A percentile compares a stretch with the other conserved stretches of the same genome.
phyloP scores from a whole-genome alignment of 2,329 filamentous ascomycete genomes.

The Phoma herbarum region DNA sequence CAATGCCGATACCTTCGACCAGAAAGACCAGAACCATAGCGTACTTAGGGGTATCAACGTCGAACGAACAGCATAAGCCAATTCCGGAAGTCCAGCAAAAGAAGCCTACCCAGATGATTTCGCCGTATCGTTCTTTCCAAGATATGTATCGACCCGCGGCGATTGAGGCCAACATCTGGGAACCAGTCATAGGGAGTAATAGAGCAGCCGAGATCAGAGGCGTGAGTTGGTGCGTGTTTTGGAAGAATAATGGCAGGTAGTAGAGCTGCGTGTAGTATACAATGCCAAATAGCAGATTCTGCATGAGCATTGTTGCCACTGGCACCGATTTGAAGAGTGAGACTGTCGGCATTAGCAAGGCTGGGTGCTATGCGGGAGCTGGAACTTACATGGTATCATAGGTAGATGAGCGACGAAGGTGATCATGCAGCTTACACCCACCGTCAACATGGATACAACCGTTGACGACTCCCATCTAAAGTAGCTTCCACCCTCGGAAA shows the following conservation, averaged over 20 bases:
- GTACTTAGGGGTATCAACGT: slow-evolving; percentile 38
- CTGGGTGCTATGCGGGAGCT: neutral
- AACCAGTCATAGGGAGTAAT: slow-evolving; percentile 53
- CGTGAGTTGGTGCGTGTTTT: slow-evolving; percentile 62
- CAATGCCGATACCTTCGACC: slow-evolving; percentile 57
- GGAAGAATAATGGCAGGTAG: slow-evolving; percentile 69
- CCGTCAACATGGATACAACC: neutral
- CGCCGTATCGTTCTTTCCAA: slow-evolving; percentile 62
- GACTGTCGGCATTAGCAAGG: slow-evolving; percentile 43
- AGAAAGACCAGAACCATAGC: slow-evolving; percentile 63
- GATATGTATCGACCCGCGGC: slow-evolving; percentile 67
- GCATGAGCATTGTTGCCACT: slow-evolving; percentile 63
- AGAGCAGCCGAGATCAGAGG: slow-evolving; percentile 61
- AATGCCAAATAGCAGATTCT: slow-evolving; percentile 68
- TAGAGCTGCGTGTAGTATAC: slow-evolving; percentile 68
- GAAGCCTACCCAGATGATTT: slow-evolving; percentile 55
- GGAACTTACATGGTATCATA: slow-evolving; percentile 59
- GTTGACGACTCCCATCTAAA: slow-evolving; percentile 64
- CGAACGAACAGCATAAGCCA: slow-evolving; percentile 62
- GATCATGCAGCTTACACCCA: neutral
- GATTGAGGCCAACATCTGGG: slow-evolving; percentile 52
- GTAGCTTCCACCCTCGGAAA: slow-evolving; percentile 68
- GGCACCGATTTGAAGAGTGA: slow-evolving; percentile 64
- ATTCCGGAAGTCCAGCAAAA: slow-evolving; percentile 58
- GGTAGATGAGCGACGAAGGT: neutral